Percentiles rank a stretch among this genome's conserved stretches.
Evolutionary conservation across 176 grass and related monocot genomes (phyloP).

Genomic region (Juncus inflexus): DNA sequence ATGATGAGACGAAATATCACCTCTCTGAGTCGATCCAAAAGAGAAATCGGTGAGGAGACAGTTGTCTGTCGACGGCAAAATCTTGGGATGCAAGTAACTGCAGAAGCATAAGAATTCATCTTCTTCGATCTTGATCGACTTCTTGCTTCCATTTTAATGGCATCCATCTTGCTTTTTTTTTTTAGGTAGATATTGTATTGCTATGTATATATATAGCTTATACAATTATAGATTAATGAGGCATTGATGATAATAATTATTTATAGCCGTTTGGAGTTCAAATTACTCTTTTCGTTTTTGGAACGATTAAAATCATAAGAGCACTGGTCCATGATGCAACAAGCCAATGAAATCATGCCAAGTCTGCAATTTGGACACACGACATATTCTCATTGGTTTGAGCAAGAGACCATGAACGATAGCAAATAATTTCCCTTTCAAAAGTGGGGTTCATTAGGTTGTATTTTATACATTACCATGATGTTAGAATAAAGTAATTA

Average conservation of each 20-base stretch:
- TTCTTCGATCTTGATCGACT: not conserved
- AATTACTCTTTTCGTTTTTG: no score
- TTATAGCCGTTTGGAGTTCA: no score
- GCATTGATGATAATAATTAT: no score
- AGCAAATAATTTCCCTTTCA: not conserved
- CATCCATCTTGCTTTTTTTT: not conserved
- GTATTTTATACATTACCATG: not conserved
- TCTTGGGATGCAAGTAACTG: constrained; percentile 68
- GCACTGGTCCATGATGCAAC: no score
- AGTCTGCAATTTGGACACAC: no score
- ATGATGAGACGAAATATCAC: constrained; percentile 48
- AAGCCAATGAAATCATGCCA: no score
- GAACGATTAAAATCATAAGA: no score
- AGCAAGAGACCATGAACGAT: no score
- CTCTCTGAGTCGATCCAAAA: constrained; percentile 65
- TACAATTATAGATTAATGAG: no score
- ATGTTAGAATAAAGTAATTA: constrained; percentile 6
- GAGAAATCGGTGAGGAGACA: constrained; percentile 24
- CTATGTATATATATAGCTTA: constrained; percentile 9
- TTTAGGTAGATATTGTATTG: no score
- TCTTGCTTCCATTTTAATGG: constrained; percentile 13
- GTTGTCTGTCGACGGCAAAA: constrained; percentile 25
- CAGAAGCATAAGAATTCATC: constrained; percentile 1
- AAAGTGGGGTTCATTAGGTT: not conserved
- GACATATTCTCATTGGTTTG: no score